Conservation (phyloP, 352 stramenopile genomes). For the Ophiocytium majus region DNA sequence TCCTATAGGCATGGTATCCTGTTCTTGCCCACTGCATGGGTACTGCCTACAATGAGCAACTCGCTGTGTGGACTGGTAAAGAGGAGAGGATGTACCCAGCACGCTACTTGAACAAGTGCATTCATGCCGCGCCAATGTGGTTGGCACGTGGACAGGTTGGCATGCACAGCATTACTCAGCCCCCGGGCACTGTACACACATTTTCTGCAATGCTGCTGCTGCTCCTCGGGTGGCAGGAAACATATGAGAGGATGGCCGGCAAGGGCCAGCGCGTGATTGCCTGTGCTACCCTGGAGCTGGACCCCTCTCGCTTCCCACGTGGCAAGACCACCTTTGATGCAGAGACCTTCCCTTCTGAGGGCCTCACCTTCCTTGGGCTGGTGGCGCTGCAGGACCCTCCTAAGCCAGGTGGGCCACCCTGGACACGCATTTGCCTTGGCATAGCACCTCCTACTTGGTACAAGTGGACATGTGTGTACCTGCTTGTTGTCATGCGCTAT, state of each 20-base stretch:
- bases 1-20: too few species aligned
- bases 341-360: conserved; percentile 9
- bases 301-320: neutral
- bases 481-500: too few species aligned
- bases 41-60: conserved; percentile 10
- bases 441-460: too few species aligned
- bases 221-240: conserved; percentile 43
- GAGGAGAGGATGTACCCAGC: neutral
- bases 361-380: conserved; percentile 69
- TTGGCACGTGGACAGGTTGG: neutral
- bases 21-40: neutral
- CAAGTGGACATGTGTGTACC: neutral
- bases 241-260: conserved; percentile 65
- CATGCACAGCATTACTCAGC: neutral
- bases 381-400: conserved; percentile 93
- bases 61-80: neutral
- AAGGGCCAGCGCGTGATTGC: conserved; percentile 66
- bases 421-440: too few species aligned
- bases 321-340: conserved; percentile 8
- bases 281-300: conserved; percentile 54
- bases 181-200: neutral
- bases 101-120: neutral
- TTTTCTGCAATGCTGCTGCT: neutral
- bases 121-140: neutral
- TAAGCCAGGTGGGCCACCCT: conserved; percentile 61